Base-by-base conservation (phyloP, 345 rosid genomes). In the Durio zibethinus region DNA sequence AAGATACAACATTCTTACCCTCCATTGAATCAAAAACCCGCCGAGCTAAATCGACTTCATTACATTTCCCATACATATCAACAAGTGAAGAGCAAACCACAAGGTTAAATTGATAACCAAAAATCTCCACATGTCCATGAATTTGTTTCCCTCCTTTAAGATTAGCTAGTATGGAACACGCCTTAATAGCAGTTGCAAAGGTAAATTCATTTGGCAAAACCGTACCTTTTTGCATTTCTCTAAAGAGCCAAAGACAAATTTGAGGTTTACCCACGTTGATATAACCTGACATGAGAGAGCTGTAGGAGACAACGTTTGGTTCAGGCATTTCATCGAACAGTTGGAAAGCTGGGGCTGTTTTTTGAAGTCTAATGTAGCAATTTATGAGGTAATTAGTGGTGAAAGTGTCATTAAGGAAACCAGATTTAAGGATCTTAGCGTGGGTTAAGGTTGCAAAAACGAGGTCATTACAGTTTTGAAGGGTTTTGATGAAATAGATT, bases 31-130 rank as follows among this genome's bases (percentile, higher is more conserved):
- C 81, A 42, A 92, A 94, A 84, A 91, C 92, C 86, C 76, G 81
- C 79, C 89, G 85, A 23, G 97, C 93, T 0, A 84, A 79, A 43
- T 86, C 89, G 27, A 89, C 86, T 20, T 89, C 92, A 42, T 90
- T 92, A 84, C 97, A 92, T 84, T 94, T 90, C 56, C 98, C 98
- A 65, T 92, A 94, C 97, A 94, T 94, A 73, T 91, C 91, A 77
- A 94, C 83, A 76, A 92, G 92, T 11, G 98, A 88, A 76, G 97
- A 89, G 53, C 85, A 87, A 38, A 90, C 91, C 80, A 91, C 97
- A 12, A 82, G 79, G 70, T 92, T 86, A 21, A 71, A 59, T 12
- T 57, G 83, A 18, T 85, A 82, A 4, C 93, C 94, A 14, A 84
- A 75, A 59, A 81, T 61, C 83, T 85, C 90, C 31, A 88, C 87